Conservation (phyloP, 495 filamentous ascomycete species). For the Daldinia childiae region DNA sequence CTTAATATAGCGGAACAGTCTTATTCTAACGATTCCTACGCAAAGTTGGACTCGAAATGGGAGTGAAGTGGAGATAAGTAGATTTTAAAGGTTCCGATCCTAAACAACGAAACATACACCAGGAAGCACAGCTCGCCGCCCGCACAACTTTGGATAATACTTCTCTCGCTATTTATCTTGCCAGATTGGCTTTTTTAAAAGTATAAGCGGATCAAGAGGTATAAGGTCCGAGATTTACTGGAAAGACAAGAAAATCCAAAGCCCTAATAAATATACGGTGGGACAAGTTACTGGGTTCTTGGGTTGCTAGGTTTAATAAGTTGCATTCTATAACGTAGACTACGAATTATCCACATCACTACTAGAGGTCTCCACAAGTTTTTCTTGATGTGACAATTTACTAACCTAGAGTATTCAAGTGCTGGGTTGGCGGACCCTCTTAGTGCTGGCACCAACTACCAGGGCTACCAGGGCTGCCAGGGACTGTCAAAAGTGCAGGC, state of each 20-base stretch:
- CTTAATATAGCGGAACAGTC: not conserved
- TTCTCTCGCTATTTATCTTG: not conserved
- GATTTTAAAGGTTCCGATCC: not conserved
- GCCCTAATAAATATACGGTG: conserved; percentile 4
- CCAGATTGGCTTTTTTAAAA: not conserved
- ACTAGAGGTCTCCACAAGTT: not conserved
- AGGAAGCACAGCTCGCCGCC: not conserved
- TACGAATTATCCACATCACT: conserved; percentile 2
- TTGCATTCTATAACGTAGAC: not conserved
- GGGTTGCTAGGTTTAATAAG: not conserved
- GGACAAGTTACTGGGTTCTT: not conserved
- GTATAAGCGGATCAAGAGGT: not conserved
- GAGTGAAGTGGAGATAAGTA: not conserved
- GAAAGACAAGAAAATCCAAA: not conserved
- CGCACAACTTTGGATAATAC: not conserved
- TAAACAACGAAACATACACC: not conserved
- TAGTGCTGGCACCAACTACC: conserved; percentile 8
- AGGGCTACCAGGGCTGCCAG: not conserved
- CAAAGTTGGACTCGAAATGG: not conserved
- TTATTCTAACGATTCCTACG: not conserved
- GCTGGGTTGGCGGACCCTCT: conserved; percentile 7
- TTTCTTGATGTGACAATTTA: conserved; percentile 6
- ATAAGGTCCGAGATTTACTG: not conserved
- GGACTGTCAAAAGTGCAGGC: not conserved
- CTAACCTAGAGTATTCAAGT: conserved; percentile 6